Conservation (phyloP, 306 rosid genomes). For the Sicyos baderoa region DNA sequence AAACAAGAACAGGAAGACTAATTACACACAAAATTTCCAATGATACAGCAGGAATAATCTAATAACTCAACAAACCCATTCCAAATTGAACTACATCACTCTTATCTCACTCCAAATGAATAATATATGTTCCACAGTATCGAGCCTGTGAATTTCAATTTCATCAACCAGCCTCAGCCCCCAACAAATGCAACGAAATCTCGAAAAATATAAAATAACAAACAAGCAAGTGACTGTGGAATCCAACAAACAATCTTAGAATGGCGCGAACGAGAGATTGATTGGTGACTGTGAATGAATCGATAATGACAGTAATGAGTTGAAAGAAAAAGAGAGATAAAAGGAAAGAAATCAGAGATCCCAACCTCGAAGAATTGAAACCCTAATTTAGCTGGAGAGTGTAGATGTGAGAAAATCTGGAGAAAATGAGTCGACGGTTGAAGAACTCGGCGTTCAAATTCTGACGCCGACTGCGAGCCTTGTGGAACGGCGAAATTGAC, state of each 20-base stretch:
- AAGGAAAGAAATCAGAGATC: neutral
- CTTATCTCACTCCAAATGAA: neutral
- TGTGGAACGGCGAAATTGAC: no score
- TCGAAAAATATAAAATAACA: neutral
- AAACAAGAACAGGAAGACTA: neutral
- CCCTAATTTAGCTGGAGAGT: neutral
- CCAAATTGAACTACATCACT: neutral
- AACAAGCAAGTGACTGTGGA: neutral
- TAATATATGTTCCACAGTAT: neutral
- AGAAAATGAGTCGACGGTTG: neutral
- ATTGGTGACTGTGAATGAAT: neutral
- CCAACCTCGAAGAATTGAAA: neutral
- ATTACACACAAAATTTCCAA: neutral
- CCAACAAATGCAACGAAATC: neutral
- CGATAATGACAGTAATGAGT: neutral
- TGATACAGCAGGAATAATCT: neutral
- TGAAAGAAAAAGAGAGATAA: neutral
- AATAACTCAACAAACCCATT: neutral
- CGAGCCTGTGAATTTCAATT: neutral
- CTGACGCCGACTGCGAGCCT: no score
- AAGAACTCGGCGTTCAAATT: neutral
- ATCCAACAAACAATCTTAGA: neutral
- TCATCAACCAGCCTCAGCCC: neutral
- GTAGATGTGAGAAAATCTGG: neutral
- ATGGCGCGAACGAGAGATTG: neutral